phyloP scores from a whole-genome alignment of 768 basidiomycete species.

The Podaxis mareebaensis region DNA sequence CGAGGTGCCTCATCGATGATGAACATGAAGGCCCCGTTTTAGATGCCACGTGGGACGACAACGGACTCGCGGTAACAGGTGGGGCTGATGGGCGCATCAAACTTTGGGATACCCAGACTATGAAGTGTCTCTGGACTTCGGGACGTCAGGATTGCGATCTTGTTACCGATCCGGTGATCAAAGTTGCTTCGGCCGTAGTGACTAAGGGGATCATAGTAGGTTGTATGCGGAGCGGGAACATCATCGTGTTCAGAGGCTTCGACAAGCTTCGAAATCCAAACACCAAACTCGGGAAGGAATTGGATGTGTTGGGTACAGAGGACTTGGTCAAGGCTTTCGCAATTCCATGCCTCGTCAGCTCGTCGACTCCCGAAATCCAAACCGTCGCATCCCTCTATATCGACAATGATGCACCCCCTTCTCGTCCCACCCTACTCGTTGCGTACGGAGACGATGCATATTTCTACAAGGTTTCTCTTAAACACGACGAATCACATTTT shows the following conservation, averaged over 20 bases:
- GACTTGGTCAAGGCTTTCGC: constrained; percentile 28
- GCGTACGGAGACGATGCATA: constrained; percentile 48
- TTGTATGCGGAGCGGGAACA: constrained; percentile 57
- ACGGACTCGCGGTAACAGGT: constrained; percentile 45
- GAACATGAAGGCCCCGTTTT: constrained; percentile 63
- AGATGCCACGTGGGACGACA: constrained; percentile 53
- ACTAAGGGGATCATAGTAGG: constrained; percentile 46
- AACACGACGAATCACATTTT: constrained; percentile 27
- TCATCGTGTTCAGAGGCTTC: constrained; percentile 57
- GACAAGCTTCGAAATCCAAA: constrained; percentile 8
- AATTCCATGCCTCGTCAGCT: constrained; percentile 36
- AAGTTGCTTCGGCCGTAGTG: constrained; percentile 43
- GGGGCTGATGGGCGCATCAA: constrained; percentile 70
- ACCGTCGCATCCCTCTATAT: constrained; percentile 24
- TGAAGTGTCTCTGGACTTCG: constrained; percentile 68
- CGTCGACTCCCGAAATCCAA: constrained; percentile 19
- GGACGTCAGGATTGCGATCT: constrained; percentile 32
- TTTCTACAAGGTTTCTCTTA: constrained; percentile 53
- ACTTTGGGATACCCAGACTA: constrained; percentile 63
- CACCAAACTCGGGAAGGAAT: not conserved
- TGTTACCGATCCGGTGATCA: constrained; percentile 50
- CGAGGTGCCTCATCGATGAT: constrained; percentile 53
- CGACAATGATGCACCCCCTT: constrained; percentile 25
- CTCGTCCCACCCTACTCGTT: constrained; percentile 43
- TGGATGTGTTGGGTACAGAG: constrained; percentile 19